Evolutionary conservation across 805 yeast genomes (phyloP).

Genomic region (Hanseniaspora pseudoguilliermondii): DNA sequence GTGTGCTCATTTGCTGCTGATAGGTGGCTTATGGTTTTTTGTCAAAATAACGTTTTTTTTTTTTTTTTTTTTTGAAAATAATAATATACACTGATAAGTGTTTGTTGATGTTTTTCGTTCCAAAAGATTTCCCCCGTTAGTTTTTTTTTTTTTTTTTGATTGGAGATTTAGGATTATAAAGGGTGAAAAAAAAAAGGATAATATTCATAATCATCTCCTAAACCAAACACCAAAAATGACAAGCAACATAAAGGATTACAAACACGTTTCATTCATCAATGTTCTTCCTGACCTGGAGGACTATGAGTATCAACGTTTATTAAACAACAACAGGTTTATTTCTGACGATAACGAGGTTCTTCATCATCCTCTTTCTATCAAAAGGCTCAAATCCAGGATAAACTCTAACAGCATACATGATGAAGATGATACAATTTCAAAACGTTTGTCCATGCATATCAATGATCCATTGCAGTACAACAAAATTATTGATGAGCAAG

Average conservation of each 20-base stretch:
- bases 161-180: too few relatives aligned
- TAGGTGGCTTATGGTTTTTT: not conserved
- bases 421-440: not conserved
- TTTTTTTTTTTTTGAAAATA: not conserved
- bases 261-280: constrained; percentile 10
- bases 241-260: not conserved
- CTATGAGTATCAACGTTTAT: constrained; percentile 5
- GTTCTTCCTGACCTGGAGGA: constrained; percentile 9
- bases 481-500: constrained; percentile 4
- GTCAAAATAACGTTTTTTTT: too few relatives aligned
- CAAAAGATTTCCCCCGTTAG: not conserved
- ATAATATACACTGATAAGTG: too few relatives aligned
- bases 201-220: too few relatives aligned
- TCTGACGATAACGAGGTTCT: not conserved
- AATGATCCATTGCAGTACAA: not conserved
- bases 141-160: too few relatives aligned
- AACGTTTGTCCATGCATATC: not conserved
- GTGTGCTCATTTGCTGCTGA: not conserved
- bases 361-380: not conserved
- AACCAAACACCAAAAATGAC: not conserved
- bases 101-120: not conserved
- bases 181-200: too few relatives aligned
- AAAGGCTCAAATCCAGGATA: not conserved
- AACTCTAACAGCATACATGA: not conserved
- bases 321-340: not conserved